phyloP scores from a whole-genome alignment of 2,329 filamentous ascomycete species.

The Fusarium sp. region DNA sequence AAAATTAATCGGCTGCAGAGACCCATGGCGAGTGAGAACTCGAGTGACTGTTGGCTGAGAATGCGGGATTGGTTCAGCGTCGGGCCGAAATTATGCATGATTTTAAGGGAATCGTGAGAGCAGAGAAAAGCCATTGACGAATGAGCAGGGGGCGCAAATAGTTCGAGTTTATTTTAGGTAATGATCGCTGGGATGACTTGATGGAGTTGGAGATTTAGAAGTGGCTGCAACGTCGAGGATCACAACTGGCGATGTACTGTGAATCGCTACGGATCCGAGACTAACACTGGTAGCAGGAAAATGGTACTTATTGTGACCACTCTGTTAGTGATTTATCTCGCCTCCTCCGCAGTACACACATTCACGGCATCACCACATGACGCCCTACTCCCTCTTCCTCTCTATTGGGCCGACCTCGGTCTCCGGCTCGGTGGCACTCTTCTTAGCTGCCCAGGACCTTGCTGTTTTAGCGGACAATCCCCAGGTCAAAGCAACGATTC shows the following conservation, averaged over 20 bases:
- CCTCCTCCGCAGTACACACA: background rate
- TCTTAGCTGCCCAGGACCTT: constrained; percentile 16
- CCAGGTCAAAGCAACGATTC: constrained; percentile 28
- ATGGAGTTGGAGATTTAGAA: background rate
- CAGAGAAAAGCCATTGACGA: constrained; percentile 12
- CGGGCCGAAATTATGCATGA: constrained; percentile 34
- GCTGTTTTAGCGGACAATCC: constrained; percentile 16
- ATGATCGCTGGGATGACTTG: constrained; percentile 13
- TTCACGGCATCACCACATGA: constrained; percentile 9
- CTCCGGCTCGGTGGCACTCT: constrained; percentile 32
- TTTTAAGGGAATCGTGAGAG: background rate
- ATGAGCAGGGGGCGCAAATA: background rate
- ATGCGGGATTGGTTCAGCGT: constrained; percentile 17
- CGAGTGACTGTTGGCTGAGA: background rate
- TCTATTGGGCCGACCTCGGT: constrained; percentile 22
- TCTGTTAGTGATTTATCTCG: background rate
- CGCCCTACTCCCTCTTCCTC: constrained; percentile 4
- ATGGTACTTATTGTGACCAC: background rate
- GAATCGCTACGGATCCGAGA: background rate
- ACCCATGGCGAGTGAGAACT: background rate
- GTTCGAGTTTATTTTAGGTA: constrained; percentile 2
- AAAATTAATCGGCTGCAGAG: constrained; percentile 8
- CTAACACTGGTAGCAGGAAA: background rate
- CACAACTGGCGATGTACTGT: accelerated
- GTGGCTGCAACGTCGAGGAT: background rate